These are phyloP conservation scores for Arthrobotrys entomopaga DNA, from an alignment of 2,329 filamentous ascomycete genomes.

Conservation along the genomic window DNA sequence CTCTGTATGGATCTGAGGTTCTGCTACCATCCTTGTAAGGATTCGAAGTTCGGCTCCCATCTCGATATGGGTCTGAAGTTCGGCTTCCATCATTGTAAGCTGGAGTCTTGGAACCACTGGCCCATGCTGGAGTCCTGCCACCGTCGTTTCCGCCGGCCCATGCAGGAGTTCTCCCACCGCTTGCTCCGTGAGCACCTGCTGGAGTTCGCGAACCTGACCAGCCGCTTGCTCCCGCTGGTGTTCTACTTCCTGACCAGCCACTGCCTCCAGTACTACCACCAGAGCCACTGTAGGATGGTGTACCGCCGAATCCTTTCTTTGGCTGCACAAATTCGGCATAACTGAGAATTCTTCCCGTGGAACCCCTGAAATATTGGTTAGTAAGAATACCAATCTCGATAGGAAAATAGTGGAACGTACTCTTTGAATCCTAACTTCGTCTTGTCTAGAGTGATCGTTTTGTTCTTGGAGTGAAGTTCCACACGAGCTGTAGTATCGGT, in stretches of 20 bases:
- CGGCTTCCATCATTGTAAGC: conserved; percentile 67
- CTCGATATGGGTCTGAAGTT: conserved; percentile 60
- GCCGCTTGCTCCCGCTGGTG: conserved; percentile 59
- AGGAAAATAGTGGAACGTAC: conserved; percentile 63
- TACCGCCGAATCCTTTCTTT: conserved; percentile 61
- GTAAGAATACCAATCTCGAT: conserved; percentile 11
- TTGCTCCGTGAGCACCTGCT: conserved; percentile 68
- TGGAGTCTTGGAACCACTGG: conserved; percentile 74
- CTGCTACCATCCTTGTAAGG: conserved; percentile 56
- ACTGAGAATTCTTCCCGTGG: conserved; percentile 56
- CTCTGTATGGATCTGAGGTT: conserved; percentile 59
- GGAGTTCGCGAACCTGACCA: conserved; percentile 64
- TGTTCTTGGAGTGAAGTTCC: conserved; percentile 93
- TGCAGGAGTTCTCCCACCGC: conserved; percentile 71
- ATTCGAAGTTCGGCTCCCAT: conserved; percentile 60
- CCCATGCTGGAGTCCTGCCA: conserved; percentile 76
- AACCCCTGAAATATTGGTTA: conserved; percentile 35
- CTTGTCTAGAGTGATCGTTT: conserved; percentile 85
- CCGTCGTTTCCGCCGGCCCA: conserved; percentile 68
- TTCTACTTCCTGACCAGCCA: conserved; percentile 62
- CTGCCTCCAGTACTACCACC: conserved; percentile 55
- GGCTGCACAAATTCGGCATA: conserved; percentile 60
- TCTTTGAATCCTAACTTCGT: conserved; percentile 87
- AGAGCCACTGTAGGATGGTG: conserved; percentile 72
- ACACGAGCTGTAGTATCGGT: conserved; percentile 87